Conservation (phyloP, 108 stramenopile species). For the Schizochytrium sp. region DNA sequence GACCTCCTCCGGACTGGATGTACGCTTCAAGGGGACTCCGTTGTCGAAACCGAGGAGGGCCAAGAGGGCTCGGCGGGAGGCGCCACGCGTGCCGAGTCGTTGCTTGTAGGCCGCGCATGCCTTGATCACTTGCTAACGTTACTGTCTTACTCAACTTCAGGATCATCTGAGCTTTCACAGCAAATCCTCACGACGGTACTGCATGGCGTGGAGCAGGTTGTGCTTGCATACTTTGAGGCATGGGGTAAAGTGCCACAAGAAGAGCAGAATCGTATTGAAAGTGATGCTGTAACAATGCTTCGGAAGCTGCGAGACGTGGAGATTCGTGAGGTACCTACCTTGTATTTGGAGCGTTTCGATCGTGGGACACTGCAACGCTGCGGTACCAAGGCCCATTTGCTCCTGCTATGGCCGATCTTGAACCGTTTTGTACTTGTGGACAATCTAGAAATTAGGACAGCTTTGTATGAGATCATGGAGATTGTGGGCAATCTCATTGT, state of each 20-base stretch:
- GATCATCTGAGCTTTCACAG: neutral
- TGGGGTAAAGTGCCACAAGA: neutral
- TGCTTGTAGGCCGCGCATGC: neutral
- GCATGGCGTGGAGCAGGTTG: conserved; percentile 24
- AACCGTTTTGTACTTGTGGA: conserved; percentile 42
- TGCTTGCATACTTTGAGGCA: neutral
- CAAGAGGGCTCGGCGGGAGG: neutral
- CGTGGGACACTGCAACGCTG: conserved; percentile 2
- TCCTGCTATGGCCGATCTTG: conserved; percentile 43
- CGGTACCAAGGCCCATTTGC: conserved; percentile 31
- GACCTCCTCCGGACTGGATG: conserved; percentile 16
- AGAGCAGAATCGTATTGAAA: neutral
- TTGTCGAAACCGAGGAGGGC: neutral
- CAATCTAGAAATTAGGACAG: neutral
- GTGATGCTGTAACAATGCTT: neutral
- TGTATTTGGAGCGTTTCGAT: conserved; percentile 21
- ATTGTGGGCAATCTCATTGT: neutral
- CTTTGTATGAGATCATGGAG: neutral
- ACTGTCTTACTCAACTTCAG: neutral
- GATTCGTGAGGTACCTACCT: neutral
- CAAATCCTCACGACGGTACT: neutral
- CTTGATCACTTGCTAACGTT: conserved; percentile 51
- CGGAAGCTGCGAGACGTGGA: conserved; percentile 47
- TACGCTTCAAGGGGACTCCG: neutral
- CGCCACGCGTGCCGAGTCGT: neutral